Evolutionary conservation across 306 rosid genomes (phyloP), one percentile per base, ranked within the genome.

Genomic region (Cucurbita pepo): DNA sequence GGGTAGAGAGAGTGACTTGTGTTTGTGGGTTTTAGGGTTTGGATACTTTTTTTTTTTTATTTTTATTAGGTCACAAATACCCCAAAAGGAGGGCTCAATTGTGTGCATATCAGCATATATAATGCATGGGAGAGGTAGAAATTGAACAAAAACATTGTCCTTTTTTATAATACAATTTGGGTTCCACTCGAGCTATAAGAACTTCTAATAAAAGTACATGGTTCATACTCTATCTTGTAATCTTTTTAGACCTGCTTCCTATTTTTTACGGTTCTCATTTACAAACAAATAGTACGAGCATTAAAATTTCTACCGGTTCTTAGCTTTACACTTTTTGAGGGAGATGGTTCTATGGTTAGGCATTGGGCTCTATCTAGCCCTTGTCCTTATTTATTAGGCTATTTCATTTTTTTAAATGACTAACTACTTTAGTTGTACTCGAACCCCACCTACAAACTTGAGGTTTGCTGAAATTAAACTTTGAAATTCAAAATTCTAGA

Each of bases 21-120:
- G 57, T 8, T 50, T 69, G 21, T 50, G 40, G 59, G 58, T 69
- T 69, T 69, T 69, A 69, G 74, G 74, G 10, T 63, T 63, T 62
- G 0, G 11, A 62, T 62, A 16, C 14, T 10, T 63, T n/a, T 25
- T 56, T 34, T 12, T 13, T 34, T 63, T 18, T 50, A n/a, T 65
- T 44, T 40, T 40, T 40, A 2, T 44, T 40, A 5, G 25, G 53
- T 7, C 36, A 44, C 25, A 69, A 48, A 22, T 30, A 36, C 36
- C 8, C 50, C 70, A 38, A 63, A 63, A n/a, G n/a, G 51, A 40
- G 25, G 30, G 34, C 15, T 15, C 34, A 63, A 16, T 63, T 63
- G 47, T 40, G 40, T 62, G 48, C 12, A 63, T 11, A n/a, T 41
- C 4, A n/a, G 8, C 16, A 19, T 43, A 5, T 41, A 65, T 19